phyloP scores from a whole-genome alignment of 495 filamentous ascomycete genomes.

The Hypoxylon intermedium region DNA sequence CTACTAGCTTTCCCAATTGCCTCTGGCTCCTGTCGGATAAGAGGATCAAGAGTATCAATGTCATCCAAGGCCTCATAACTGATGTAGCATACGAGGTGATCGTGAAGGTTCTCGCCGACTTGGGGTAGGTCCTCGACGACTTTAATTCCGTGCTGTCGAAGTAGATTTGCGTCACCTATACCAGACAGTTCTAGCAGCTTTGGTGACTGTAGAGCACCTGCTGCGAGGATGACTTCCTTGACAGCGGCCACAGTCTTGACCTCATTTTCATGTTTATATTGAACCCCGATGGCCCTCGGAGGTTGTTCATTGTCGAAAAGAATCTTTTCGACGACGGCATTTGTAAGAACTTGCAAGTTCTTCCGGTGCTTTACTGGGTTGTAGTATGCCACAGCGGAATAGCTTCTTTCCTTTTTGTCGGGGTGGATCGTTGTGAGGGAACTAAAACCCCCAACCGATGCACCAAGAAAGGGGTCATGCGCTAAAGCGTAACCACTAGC shows the following conservation, averaged over 20 bases:
- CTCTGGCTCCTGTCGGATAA: conserved; percentile 6
- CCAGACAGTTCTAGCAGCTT: conserved; percentile 64
- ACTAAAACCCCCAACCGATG: conserved; percentile 9
- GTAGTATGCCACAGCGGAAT: conserved; percentile 46
- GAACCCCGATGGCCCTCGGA: conserved; percentile 46
- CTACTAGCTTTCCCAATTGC: conserved; percentile 1
- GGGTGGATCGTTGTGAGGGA: conserved; percentile 44
- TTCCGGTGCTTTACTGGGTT: conserved; percentile 31
- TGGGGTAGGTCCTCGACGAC: conserved; percentile 57
- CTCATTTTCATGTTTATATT: conserved; percentile 45
- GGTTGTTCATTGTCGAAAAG: conserved; percentile 44
- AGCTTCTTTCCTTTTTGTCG: conserved; percentile 37
- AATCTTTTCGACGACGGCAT: conserved; percentile 52
- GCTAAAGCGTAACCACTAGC: conserved; percentile 24
- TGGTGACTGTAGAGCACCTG: conserved; percentile 63
- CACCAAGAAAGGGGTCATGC: conserved; percentile 21
- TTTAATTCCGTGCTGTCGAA: conserved; percentile 51
- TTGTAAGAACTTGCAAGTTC: conserved; percentile 51
- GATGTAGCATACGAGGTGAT: conserved; percentile 51
- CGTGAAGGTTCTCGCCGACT: conserved; percentile 65
- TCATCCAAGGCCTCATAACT: conserved; percentile 15
- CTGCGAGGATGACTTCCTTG: conserved; percentile 63
- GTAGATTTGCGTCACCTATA: conserved; percentile 55
- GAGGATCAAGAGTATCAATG: conserved; percentile 19
- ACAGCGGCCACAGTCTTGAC: conserved; percentile 43